These are phyloP conservation scores for Cyberlindnera maritima DNA, from an alignment of 805 yeast species.

Conservation along the genomic window DNA sequence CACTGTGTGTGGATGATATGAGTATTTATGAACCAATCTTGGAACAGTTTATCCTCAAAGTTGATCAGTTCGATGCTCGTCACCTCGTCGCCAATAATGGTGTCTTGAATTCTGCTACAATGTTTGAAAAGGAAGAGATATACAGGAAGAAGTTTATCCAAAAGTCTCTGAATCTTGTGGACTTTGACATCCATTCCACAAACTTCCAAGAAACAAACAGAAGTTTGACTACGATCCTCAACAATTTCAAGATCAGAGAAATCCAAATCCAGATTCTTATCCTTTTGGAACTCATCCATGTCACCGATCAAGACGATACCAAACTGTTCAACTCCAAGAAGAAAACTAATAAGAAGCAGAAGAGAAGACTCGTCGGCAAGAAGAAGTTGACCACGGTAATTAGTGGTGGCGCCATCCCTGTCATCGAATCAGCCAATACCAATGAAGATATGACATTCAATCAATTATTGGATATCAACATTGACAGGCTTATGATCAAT, in stretches of 20 bases:
- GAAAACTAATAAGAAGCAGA: slow-evolving; percentile 7
- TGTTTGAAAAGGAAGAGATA: slow-evolving; percentile 28
- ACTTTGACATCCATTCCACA: slow-evolving; percentile 24
- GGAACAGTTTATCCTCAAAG: slow-evolving; percentile 31
- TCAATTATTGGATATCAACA: slow-evolving; percentile 39
- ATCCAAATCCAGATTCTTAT: slow-evolving; percentile 53
- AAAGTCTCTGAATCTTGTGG: slow-evolving; percentile 26
- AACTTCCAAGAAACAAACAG: slow-evolving; percentile 29
- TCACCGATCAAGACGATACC: slow-evolving; percentile 35
- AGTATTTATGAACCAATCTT: slow-evolving; percentile 27
- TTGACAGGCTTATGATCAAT: slow-evolving; percentile 54
- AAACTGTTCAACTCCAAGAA: slow-evolving; percentile 29
- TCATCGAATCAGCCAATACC: neutral
- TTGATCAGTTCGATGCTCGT: slow-evolving; percentile 41
- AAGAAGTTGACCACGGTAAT: slow-evolving; percentile 31
- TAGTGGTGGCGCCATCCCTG: slow-evolving; percentile 41
- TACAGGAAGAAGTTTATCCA: slow-evolving; percentile 28
- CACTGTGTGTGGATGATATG: slow-evolving; percentile 35
- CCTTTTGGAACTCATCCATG: slow-evolving; percentile 42
- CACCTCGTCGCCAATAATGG: slow-evolving; percentile 33
- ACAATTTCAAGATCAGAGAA: slow-evolving; percentile 50
- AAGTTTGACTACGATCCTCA: slow-evolving; percentile 30
- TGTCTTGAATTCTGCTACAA: slow-evolving; percentile 24
- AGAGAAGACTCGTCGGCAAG: slow-evolving; percentile 33
- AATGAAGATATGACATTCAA: slow-evolving; percentile 22